These are phyloP conservation scores for Parachaetomium inaequale DNA, from an alignment of 495 filamentous ascomycete species.

Conservation along the genomic window DNA sequence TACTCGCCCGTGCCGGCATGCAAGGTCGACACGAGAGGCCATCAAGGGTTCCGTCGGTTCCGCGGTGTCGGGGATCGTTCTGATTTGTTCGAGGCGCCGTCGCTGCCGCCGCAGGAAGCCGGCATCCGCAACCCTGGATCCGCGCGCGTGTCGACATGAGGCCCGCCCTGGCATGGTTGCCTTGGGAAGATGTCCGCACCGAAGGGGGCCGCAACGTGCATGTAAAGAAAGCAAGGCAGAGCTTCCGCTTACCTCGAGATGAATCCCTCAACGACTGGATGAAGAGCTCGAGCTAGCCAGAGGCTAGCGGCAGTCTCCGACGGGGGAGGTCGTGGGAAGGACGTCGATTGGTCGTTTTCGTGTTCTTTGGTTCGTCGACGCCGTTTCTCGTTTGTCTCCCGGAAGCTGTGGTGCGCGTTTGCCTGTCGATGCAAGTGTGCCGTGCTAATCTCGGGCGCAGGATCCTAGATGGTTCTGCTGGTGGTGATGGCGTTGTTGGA, in stretches of 20 bases:
- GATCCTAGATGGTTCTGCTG: constrained; percentile 24
- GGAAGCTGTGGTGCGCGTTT: constrained; percentile 10
- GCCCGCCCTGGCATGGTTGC: neutral
- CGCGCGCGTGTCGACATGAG: neutral
- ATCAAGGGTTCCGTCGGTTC: constrained; percentile 26
- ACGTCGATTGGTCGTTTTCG: constrained; percentile 3
- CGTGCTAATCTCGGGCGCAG: constrained; percentile 25
- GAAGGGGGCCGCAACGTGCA: neutral
- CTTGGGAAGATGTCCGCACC: neutral
- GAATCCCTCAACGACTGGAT: neutral
- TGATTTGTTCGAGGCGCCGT: constrained; percentile 22
- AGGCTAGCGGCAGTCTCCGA: neutral
- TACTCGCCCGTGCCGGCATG: neutral
- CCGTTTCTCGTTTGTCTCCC: neutral
- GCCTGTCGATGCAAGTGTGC: constrained; percentile 22
- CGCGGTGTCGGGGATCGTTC: constrained; percentile 19
- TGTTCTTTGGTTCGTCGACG: neutral
- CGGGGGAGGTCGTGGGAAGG: neutral
- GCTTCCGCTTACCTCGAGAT: constrained; percentile 7
- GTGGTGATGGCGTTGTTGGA: constrained; percentile 26
- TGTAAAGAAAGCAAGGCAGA: constrained; percentile 8
- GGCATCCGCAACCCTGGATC: neutral
- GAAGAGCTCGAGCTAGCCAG: neutral
- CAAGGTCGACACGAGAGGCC: neutral
- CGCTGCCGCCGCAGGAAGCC: constrained; percentile 16